These are phyloP conservation scores for Exophiala sp. DNA, from an alignment of 2,329 filamentous ascomycete genomes.

Conservation along the genomic window DNA sequence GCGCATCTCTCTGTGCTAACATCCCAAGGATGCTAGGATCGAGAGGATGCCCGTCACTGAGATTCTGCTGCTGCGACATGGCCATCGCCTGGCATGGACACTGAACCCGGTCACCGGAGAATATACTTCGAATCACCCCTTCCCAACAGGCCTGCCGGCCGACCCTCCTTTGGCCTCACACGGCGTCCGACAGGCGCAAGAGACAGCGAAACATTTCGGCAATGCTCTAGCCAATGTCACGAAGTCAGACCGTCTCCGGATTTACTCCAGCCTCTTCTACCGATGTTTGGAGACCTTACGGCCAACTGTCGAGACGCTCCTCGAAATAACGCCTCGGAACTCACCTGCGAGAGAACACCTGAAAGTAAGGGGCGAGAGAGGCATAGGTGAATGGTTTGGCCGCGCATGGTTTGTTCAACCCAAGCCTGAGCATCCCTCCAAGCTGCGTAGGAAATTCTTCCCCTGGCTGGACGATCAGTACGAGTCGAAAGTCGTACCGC, in stretches of 20 bases:
- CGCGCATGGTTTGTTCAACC: constrained; percentile 80
- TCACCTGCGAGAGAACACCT: constrained; percentile 19
- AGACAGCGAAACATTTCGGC: constrained; percentile 63
- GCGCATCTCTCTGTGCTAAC: not conserved
- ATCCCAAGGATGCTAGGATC: not conserved
- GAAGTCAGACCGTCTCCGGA: constrained; percentile 44
- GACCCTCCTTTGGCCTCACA: constrained; percentile 84
- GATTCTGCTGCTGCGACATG: constrained; percentile 29
- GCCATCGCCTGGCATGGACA: constrained; percentile 80
- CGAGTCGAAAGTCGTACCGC: constrained; percentile 64
- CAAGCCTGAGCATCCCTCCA: constrained; percentile 58
- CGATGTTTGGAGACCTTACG: constrained; percentile 78
- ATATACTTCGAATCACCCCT: constrained; percentile 67
- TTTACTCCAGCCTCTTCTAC: constrained; percentile 85
- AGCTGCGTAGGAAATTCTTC: constrained; percentile 64
- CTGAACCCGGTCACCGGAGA: constrained; percentile 73
- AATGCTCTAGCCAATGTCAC: constrained; percentile 57
- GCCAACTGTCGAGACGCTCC: constrained; percentile 50
- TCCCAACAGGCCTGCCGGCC: constrained; percentile 79
- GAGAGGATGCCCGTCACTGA: constrained; percentile 28
- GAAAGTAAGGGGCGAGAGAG: constrained; percentile 34
- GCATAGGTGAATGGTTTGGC: constrained; percentile 80
- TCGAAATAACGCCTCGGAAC: constrained; percentile 19
- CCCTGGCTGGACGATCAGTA: constrained; percentile 40
- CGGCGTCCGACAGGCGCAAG: constrained; percentile 73